Base-by-base conservation (phyloP, 208 protist genomes). In the Hexamita inflata region DNA sequence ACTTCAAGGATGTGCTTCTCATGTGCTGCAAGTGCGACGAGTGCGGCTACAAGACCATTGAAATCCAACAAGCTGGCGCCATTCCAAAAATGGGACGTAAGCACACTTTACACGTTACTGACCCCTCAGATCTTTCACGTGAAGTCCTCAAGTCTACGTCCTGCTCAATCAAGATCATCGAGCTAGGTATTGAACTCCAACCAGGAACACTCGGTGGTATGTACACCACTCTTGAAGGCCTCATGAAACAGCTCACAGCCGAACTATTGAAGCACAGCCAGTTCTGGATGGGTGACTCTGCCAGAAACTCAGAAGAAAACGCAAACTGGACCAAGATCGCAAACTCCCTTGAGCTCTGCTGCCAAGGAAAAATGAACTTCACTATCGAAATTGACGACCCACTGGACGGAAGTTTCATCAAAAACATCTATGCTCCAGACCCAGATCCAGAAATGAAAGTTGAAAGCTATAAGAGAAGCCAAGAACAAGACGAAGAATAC, bases 121-220 rank as follows among this genome's bases (percentile, higher is more conserved):
- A 78, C 1, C 81, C 86, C 34, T 84, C 84, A n/a, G 92, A 95
- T 74, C 76, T 95, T 24, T 89, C 86, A 78, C 85, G 92, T 39
- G 90, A 94, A 76, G 84, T 95, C 58, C 88, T 95, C 57, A 95
- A 95, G 75, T 91, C 88, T 28, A 90, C 93, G 34, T 91, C 88
- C 24, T 85, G 90, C 1, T 86, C 83, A 38, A 73, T 93, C 2
- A 30, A 80, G 30, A 90, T 95, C 66, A 88, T 88, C 0, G 89
- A 94, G 76, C 79, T 93, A 40, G 80, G 83, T 2, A 80, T 95
- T 28, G 85, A 93, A 65, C 78, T 95, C 4, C 64, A 88, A 0
- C 76, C 85, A 0, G 92, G 92, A 57, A 91, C 89, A 1, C 81
- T 94, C 2, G 92, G 92, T 29, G 90, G 90, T 58, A 89, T 91